Evolutionary conservation across 208 protist species (phyloP).

Genomic region (Crithidia brevicula): DNA sequence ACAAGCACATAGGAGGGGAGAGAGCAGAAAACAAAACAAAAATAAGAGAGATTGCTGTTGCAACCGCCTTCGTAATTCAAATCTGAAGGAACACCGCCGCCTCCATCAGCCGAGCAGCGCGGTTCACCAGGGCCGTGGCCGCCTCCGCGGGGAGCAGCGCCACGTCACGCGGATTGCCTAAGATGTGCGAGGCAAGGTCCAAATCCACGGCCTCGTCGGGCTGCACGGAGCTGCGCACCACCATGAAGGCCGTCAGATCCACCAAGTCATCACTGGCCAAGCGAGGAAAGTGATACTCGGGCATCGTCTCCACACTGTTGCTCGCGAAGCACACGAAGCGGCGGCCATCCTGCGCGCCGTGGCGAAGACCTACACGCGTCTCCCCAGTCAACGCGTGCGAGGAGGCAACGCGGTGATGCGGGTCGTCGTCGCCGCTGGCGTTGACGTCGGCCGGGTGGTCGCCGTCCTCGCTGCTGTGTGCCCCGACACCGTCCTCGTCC

Average conservation of each 20-base stretch:
- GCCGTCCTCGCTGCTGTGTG: slow-evolving; percentile 5
- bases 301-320: slow-evolving; percentile 47
- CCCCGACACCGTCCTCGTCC: slow-evolving; percentile 17
- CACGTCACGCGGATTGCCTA: slow-evolving; percentile 33
- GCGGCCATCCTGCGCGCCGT: slow-evolving; percentile 19
- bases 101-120: slow-evolving; percentile 42
- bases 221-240: slow-evolving; percentile 34
- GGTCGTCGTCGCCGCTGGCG: not conserved
- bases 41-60: no score
- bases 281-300: slow-evolving; percentile 38
- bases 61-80: slow-evolving; percentile 13
- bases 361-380: slow-evolving; percentile 6
- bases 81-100: slow-evolving; percentile 54
- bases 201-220: slow-evolving; percentile 37
- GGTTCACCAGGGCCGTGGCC: slow-evolving; percentile 13
- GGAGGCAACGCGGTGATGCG: not conserved
- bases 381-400: slow-evolving; percentile 1
- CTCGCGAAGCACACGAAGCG: slow-evolving; percentile 50
- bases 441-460: not conserved
- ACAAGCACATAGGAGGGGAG: no score
- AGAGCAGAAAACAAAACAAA: no score
- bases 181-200: slow-evolving; percentile 25
- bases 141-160: slow-evolving; percentile 11
- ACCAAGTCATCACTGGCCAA: slow-evolving; percentile 34
- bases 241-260: slow-evolving; percentile 49